A percentile compares a stretch with the other conserved stretches of the same genome.
Conservation (phyloP, 129 eudicot species). For the Silybum marianum region DNA sequence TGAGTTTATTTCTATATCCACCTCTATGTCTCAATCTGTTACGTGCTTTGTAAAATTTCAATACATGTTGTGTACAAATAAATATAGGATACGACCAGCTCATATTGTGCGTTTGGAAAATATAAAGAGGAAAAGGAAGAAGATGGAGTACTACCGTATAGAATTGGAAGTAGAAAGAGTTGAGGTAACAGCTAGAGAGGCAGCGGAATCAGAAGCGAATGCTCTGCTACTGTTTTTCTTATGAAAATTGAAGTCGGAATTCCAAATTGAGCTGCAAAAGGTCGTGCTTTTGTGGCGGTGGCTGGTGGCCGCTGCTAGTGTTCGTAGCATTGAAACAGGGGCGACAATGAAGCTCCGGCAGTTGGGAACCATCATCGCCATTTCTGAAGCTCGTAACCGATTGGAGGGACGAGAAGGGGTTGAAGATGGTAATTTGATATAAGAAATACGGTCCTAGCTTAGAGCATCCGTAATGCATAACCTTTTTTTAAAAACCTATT, state of each 20-base stretch:
- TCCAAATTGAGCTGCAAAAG: neutral
- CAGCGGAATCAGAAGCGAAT: constrained; percentile 35
- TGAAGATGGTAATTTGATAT: neutral
- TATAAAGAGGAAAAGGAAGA: neutral
- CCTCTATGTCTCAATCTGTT: neutral
- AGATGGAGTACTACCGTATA: constrained; percentile 48
- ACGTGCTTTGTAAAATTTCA: neutral
- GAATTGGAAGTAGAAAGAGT: constrained; percentile 23
- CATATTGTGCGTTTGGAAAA: neutral
- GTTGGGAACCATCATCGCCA: constrained; percentile 37
- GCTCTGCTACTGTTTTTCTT: constrained; percentile 16
- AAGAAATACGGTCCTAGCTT: neutral
- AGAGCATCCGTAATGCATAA: neutral
- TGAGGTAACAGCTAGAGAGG: constrained; percentile 34
- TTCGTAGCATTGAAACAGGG: constrained; percentile 27
- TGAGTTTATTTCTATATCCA: neutral
- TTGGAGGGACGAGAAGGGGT: neutral
- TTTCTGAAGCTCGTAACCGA: neutral
- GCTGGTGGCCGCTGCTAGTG: constrained; percentile 32
- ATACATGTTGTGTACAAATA: neutral
- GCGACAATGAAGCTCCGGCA: constrained; percentile 27
- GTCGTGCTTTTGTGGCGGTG: constrained; percentile 7
- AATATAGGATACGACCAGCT: neutral
- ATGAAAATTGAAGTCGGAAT: constrained; percentile 11
- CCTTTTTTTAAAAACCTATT: too few relatives aligned